phyloP scores from a whole-genome alignment of 2,329 filamentous ascomycete genomes.

The Dothideomycetes sp. region DNA sequence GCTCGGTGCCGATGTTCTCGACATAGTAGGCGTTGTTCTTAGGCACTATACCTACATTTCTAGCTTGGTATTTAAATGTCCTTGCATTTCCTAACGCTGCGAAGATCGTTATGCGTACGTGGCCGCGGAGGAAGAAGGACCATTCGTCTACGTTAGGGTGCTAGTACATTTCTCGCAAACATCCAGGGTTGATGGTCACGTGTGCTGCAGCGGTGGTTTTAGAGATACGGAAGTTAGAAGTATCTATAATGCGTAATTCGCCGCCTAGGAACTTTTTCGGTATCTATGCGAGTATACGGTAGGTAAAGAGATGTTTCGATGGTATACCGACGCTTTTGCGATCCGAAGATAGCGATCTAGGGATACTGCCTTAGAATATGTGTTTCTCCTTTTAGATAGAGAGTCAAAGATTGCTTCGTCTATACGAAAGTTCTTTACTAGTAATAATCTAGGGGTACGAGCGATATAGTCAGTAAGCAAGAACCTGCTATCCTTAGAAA shows the following conservation, averaged over 20 bases:
- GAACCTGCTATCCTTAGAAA: constrained; percentile 60
- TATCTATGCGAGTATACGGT: constrained; percentile 61
- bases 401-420: constrained; percentile 60
- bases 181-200: constrained; percentile 60
- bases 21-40: constrained; percentile 72
- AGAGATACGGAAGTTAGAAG: constrained; percentile 63
- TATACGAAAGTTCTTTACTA: constrained; percentile 67
- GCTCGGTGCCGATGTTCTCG: constrained; percentile 67
- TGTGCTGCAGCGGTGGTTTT: constrained; percentile 65
- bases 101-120: constrained; percentile 66
- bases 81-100: constrained; percentile 57
- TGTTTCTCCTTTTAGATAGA: constrained; percentile 59
- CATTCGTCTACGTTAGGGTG: constrained; percentile 43
- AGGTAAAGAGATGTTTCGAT: constrained; percentile 60
- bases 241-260: constrained; percentile 64
- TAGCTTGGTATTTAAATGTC: constrained; percentile 66
- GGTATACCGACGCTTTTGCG: constrained; percentile 55
- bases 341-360: constrained; percentile 57
- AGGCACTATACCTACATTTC: constrained; percentile 69
- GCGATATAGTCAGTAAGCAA: constrained; percentile 61
- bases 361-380: constrained; percentile 63
- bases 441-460: constrained; percentile 62
- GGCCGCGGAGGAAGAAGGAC: constrained; percentile 64
- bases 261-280: constrained; percentile 59
- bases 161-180: constrained; percentile 74